Conservation (phyloP, 2,329 filamentous ascomycete species). For the Claviceps lovelessii region DNA sequence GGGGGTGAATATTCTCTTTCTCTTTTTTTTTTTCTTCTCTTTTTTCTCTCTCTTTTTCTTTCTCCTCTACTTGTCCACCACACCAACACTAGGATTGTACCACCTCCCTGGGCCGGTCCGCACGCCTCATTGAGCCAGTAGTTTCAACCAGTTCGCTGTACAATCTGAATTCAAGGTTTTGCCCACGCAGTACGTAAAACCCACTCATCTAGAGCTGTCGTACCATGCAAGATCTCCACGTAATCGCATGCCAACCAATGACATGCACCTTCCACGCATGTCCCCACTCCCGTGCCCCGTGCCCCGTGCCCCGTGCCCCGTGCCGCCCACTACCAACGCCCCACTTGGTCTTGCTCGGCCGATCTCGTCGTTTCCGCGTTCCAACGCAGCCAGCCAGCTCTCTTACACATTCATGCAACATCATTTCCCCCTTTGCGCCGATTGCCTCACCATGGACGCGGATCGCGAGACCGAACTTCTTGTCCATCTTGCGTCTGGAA, state of each 20-base stretch:
- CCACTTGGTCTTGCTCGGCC: neutral
- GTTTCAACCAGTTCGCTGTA: too few relatives aligned
- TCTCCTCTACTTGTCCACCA: too few relatives aligned
- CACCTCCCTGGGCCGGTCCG: too few relatives aligned
- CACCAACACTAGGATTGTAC: too few relatives aligned
- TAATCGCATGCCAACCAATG: too few relatives aligned
- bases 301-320: too few relatives aligned
- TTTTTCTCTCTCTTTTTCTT: too few relatives aligned
- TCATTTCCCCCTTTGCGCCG: neutral
- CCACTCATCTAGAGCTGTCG: too few relatives aligned
- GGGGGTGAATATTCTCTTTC: neutral
- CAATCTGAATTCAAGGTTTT: too few relatives aligned
- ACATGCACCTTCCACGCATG: neutral
- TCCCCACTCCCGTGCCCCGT: neutral
- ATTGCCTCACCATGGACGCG: slow-evolving; percentile 33
- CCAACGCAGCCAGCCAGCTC: neutral
- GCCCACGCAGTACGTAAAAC: too few relatives aligned
- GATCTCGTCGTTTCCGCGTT: neutral
- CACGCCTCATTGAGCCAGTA: too few relatives aligned
- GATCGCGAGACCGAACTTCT: slow-evolving; percentile 39
- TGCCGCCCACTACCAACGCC: neutral
- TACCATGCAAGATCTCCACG: too few relatives aligned
- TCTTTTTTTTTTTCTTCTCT: neutral
- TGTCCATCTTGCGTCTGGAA: slow-evolving; percentile 34
- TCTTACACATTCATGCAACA: neutral